A percentile compares a stretch with the other conserved stretches of the same genome.
phyloP scores from a whole-genome alignment of 805 yeast species.

The Sungouiella thailandica region DNA sequence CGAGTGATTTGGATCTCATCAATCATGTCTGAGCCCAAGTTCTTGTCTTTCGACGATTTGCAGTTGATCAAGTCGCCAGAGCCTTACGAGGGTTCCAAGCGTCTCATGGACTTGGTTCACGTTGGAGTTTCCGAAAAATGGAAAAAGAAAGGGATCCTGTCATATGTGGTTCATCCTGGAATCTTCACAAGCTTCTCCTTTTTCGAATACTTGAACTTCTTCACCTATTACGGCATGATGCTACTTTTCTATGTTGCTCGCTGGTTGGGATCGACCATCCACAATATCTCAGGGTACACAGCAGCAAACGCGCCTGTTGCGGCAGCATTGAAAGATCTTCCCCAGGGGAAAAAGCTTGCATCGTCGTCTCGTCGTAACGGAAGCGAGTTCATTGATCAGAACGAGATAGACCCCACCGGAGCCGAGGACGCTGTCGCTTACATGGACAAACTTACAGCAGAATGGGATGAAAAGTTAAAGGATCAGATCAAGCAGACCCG shows the following conservation, averaged over 20 bases:
- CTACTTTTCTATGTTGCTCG: constrained; percentile 79
- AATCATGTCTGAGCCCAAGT: constrained; percentile 71
- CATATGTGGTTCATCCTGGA: constrained; percentile 90
- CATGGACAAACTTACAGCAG: constrained; percentile 48
- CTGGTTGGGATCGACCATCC: constrained; percentile 79
- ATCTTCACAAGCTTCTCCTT: constrained; percentile 83
- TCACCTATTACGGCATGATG: constrained; percentile 85
- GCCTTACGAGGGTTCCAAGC: constrained; percentile 90
- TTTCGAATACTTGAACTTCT: constrained; percentile 64
- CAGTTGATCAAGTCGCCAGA: constrained; percentile 58
- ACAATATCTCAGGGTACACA: constrained; percentile 79
- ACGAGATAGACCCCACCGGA: constrained; percentile 60
- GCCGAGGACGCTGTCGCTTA: constrained; percentile 62
- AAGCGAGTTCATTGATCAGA: constrained; percentile 51
- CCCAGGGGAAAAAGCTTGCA: constrained; percentile 55
- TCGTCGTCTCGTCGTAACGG: constrained; percentile 69
- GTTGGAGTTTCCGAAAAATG: constrained; percentile 57
- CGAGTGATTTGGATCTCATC: constrained; percentile 82
- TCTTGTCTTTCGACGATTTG: constrained; percentile 68
- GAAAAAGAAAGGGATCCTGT: constrained; percentile 44
- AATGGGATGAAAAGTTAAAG: constrained; percentile 74
- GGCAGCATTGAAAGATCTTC: constrained; percentile 48
- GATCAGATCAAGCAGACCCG: constrained; percentile 64
- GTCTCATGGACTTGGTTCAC: constrained; percentile 80
- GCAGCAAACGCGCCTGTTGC: constrained; percentile 83